Evolutionary conservation across 495 filamentous ascomycete species (phyloP).

Genomic region (Friedmanniomyces simplex): DNA sequence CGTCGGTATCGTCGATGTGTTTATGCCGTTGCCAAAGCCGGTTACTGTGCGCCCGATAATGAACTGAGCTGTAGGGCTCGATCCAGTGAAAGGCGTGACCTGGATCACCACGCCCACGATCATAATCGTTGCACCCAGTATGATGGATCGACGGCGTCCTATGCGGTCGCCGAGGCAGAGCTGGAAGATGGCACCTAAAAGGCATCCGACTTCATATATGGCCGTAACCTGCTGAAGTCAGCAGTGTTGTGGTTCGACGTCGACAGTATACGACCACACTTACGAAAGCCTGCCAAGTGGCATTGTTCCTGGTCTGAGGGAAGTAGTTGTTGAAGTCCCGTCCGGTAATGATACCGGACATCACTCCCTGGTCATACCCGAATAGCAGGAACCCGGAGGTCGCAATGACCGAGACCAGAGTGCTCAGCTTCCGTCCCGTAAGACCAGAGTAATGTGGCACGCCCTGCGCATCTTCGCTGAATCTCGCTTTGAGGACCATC

Average conservation of each 20-base stretch:
- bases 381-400: no score
- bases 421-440: no score
- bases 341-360: slow-evolving; percentile 73
- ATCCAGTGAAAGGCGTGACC: slow-evolving; percentile 39
- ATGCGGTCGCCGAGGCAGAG: slow-evolving; percentile 56
- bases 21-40: slow-evolving; percentile 69
- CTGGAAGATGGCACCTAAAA: slow-evolving; percentile 62
- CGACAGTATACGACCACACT: slow-evolving; percentile 25
- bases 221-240: slow-evolving; percentile 54
- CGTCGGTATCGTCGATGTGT: slow-evolving; percentile 67
- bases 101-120: slow-evolving; percentile 64
- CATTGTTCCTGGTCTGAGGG: slow-evolving; percentile 51
- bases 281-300: slow-evolving; percentile 70
- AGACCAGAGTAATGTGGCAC: no score
- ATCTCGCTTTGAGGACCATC: no score
- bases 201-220: slow-evolving; percentile 73
- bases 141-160: slow-evolving; percentile 46
- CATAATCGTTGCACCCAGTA: slow-evolving; percentile 59
- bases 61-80: slow-evolving; percentile 48
- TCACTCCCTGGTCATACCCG: no score
- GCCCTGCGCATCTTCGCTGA: no score
- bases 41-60: slow-evolving; percentile 65
- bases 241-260: background rate
- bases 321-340: slow-evolving; percentile 61
- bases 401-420: no score